Evolutionary conservation across 192 early-diverging fungal genomes (phyloP).

Genomic region (Globomyces pollinis-pini): DNA sequence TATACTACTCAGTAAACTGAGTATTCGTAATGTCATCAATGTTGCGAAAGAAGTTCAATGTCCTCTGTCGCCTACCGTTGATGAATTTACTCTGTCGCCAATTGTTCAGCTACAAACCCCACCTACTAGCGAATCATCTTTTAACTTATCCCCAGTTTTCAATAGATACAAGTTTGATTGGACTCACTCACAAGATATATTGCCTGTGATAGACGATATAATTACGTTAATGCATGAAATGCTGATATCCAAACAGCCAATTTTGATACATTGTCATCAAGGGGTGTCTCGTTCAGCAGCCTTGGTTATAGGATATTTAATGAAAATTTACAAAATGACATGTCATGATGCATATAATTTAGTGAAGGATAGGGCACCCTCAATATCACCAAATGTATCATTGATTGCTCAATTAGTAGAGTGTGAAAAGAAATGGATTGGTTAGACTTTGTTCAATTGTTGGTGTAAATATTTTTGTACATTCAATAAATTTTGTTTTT

Average conservation of each 20-base stretch:
- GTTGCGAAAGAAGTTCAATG: slow-evolving; percentile 66
- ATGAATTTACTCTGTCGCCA: not conserved
- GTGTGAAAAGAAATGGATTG: not conserved
- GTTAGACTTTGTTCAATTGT: not conserved
- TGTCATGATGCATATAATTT: slow-evolving; percentile 64
- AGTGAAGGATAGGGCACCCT: slow-evolving; percentile 59
- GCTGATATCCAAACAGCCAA: not conserved
- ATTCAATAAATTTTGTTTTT: too few species aligned
- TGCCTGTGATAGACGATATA: slow-evolving; percentile 43
- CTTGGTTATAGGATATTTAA: slow-evolving; percentile 82
- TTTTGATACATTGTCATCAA: slow-evolving; percentile 83
- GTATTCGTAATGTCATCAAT: slow-evolving; percentile 59
- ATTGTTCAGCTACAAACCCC: not conserved
- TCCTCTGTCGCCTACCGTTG: not conserved
- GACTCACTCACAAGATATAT: slow-evolving; percentile 63
- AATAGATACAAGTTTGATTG: slow-evolving; percentile 37
- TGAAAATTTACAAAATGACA: slow-evolving; percentile 54
- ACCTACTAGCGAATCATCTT: not conserved
- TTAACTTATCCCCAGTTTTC: not conserved
- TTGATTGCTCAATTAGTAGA: slow-evolving; percentile 65
- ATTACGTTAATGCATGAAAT: slow-evolving; percentile 58
- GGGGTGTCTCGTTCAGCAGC: slow-evolving; percentile 84
- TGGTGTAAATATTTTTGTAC: slow-evolving; percentile 1
- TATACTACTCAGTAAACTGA: slow-evolving; percentile 31
- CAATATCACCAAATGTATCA: slow-evolving; percentile 76